phyloP scores from a whole-genome alignment of 140 eudicot genomes.

The Stevia rebaudiana region DNA sequence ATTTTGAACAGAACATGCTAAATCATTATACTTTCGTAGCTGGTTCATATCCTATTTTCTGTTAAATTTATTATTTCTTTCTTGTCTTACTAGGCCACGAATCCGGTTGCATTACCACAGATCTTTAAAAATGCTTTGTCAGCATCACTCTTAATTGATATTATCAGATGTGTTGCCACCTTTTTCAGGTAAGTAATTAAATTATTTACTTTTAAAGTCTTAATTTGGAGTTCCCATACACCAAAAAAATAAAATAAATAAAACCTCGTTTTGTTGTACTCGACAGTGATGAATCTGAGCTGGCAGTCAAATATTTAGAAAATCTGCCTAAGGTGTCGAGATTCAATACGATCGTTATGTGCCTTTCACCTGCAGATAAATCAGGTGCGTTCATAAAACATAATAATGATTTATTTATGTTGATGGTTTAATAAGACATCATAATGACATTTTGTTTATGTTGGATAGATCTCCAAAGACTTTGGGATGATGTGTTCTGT shows the following conservation, averaged over 20 bases:
- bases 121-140: slow-evolving; percentile 83
- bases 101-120: slow-evolving; percentile 66
- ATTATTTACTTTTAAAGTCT: background rate
- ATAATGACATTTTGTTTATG: slow-evolving; percentile 5
- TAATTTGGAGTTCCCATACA: background rate
- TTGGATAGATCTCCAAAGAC: slow-evolving; percentile 38
- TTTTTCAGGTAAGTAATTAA: slow-evolving; percentile 54
- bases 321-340: slow-evolving; percentile 67
- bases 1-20: background rate
- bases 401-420: background rate
- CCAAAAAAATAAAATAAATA: background rate
- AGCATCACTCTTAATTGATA: slow-evolving; percentile 72
- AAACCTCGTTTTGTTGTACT: slow-evolving; percentile 2
- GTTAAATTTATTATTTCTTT: background rate
- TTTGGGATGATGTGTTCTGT: slow-evolving; percentile 41
- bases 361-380: slow-evolving; percentile 76
- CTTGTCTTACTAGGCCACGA: slow-evolving; percentile 48
- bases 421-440: slow-evolving; percentile 1
- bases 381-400: slow-evolving; percentile 57
- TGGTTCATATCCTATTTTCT: background rate
- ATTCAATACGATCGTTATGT: slow-evolving; percentile 77
- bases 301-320: slow-evolving; percentile 64
- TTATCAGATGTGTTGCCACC: slow-evolving; percentile 65
- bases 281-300: slow-evolving; percentile 64
- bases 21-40: background rate